A percentile compares a stretch with the other conserved stretches of the same genome.
phyloP scores from a whole-genome alignment of 2,329 filamentous ascomycete genomes.

The Colletotrichum incanum region DNA sequence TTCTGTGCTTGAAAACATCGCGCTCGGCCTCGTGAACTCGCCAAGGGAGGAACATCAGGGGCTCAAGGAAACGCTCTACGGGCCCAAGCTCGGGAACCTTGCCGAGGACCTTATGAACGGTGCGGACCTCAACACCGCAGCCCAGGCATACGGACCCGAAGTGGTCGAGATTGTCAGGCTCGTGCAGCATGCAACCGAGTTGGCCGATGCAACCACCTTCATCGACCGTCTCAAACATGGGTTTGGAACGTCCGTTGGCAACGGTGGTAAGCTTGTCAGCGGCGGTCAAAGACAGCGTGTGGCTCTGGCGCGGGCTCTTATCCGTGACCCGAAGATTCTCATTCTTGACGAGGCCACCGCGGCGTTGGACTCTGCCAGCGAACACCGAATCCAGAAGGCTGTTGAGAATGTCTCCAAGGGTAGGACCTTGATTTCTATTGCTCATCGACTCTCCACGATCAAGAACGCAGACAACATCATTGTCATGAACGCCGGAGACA shows the following conservation, averaged over 20 bases:
- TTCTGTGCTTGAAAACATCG: conserved; percentile 67
- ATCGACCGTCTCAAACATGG: conserved; percentile 69
- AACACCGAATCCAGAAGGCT: conserved; percentile 65
- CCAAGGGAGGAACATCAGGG: conserved; percentile 55
- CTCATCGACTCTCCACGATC: conserved; percentile 73
- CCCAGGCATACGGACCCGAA: conserved; percentile 59
- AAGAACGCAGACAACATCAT: conserved; percentile 77
- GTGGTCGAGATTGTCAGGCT: conserved; percentile 67
- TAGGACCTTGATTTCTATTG: conserved; percentile 78
- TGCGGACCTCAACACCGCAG: conserved; percentile 61
- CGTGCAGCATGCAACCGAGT: conserved; percentile 65
- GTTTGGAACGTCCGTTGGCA: conserved; percentile 68
- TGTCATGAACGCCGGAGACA: conserved; percentile 72
- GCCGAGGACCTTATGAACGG: conserved; percentile 68
- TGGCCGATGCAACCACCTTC: conserved; percentile 73
- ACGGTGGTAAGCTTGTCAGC: conserved; percentile 68
- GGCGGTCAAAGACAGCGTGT: conserved; percentile 75
- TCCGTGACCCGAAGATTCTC: conserved; percentile 73
- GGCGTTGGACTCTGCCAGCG: conserved; percentile 59
- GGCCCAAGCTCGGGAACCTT: conserved; percentile 65
- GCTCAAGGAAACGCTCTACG: conserved; percentile 64
- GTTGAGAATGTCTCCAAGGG: conserved; percentile 59
- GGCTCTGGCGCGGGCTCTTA: conserved; percentile 74
- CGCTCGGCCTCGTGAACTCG: conserved; percentile 64
- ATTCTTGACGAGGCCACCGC: conserved; percentile 79